Percentiles rank a stretch among this genome's conserved stretches.
These are phyloP conservation scores for Atractiella rhizophila DNA, from an alignment of 768 basidiomycete genomes.

Conservation along the genomic window DNA sequence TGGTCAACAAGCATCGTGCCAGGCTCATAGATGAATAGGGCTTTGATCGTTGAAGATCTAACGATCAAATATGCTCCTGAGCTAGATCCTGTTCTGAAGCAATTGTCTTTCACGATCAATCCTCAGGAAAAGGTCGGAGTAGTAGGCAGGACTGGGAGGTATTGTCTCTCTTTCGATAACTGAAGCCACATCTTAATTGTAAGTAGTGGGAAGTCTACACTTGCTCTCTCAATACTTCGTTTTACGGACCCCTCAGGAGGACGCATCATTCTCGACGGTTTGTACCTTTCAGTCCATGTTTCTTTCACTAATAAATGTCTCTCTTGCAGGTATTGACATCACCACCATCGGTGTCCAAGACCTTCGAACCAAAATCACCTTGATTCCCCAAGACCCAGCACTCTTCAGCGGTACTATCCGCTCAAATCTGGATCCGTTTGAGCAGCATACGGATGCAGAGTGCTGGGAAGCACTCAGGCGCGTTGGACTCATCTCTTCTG, in stretches of 20 bases:
- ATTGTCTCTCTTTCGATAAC: background rate
- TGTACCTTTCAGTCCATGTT: conserved; percentile 15
- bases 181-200: background rate
- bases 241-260: conserved; percentile 23
- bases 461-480: conserved; percentile 14
- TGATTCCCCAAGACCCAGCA: conserved; percentile 21
- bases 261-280: conserved; percentile 20
- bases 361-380: conserved; percentile 43
- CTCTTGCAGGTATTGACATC: conserved; percentile 24
- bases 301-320: too few species aligned
- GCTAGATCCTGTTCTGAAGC: conserved; percentile 21
- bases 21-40: too few species aligned
- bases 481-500: conserved; percentile 6
- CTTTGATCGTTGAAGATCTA: conserved; percentile 20
- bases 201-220: conserved; percentile 27
- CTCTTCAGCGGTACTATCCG: conserved; percentile 32
- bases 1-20: too few species aligned
- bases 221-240: conserved; percentile 24
- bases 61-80: conserved; percentile 15
- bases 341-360: conserved; percentile 24
- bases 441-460: conserved; percentile 12
- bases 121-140: conserved; percentile 23
- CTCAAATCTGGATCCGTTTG: conserved; percentile 27
- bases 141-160: conserved; percentile 36
- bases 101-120: conserved; percentile 21